Evolutionary conservation across 148 eudicot genomes (phyloP).

Genomic region (Diospyros kaki): DNA sequence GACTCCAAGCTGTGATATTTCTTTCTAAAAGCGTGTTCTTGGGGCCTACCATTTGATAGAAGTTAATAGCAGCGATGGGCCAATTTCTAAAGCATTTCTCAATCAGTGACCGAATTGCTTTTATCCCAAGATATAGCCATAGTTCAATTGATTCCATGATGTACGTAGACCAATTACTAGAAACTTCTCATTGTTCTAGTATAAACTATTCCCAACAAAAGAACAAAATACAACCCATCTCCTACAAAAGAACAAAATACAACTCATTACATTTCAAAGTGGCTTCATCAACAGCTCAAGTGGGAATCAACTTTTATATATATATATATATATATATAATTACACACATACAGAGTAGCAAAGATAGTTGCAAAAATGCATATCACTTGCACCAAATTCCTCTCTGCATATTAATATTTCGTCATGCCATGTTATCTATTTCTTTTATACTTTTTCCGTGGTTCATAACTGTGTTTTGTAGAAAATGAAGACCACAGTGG

Average conservation of each 20-base stretch:
- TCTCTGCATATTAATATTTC: neutral
- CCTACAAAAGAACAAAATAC: neutral
- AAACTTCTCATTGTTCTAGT: neutral
- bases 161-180: too few relatives aligned
- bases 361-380: neutral
- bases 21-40: too few relatives aligned
- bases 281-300: neutral
- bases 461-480: too few relatives aligned
- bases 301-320: neutral
- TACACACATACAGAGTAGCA: neutral
- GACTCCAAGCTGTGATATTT: too few relatives aligned
- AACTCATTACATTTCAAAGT: neutral
- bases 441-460: neutral
- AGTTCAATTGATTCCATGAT: neutral
- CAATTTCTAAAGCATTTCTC: too few relatives aligned
- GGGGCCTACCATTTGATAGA: too few relatives aligned
- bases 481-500: neutral
- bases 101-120: neutral
- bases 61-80: too few relatives aligned
- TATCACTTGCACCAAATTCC: neutral
- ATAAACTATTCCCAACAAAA: neutral
- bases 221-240: conserved; percentile 9
- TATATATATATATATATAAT: neutral
- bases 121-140: neutral
- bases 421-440: neutral